These are phyloP conservation scores for Suillus sp. DNA, from an alignment of 768 basidiomycete genomes.

Conservation along the genomic window DNA sequence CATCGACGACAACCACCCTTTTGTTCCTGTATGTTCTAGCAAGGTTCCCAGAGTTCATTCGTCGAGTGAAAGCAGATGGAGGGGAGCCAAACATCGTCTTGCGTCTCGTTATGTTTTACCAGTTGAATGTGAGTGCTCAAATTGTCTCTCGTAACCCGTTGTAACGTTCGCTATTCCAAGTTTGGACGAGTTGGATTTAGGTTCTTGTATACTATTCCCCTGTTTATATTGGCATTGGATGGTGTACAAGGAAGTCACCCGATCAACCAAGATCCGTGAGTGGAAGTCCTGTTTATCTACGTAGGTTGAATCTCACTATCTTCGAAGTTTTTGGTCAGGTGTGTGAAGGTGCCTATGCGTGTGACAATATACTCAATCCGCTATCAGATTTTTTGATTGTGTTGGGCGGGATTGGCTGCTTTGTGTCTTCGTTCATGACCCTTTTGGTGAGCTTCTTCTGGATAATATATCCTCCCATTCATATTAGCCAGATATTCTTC, in stretches of 20 bases:
- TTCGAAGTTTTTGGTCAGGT: constrained; percentile 62
- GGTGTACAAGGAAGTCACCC: constrained; percentile 52
- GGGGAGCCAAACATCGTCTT: constrained; percentile 76
- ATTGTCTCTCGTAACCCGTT: constrained; percentile 9
- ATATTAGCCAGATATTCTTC: constrained; percentile 63
- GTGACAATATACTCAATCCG: constrained; percentile 8
- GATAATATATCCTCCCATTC: background rate
- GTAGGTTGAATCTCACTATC: background rate
- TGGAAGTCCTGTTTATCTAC: constrained; percentile 18
- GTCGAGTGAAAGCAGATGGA: constrained; percentile 69
- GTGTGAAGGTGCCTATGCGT: constrained; percentile 21
- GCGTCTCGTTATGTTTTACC: constrained; percentile 72
- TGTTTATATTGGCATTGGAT: constrained; percentile 69
- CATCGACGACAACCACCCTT: constrained; percentile 66
- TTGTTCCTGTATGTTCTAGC: constrained; percentile 72
- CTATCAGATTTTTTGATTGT: constrained; percentile 66
- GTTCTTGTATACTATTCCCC: constrained; percentile 70
- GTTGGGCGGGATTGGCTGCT: constrained; percentile 72
- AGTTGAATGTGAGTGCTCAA: constrained; percentile 63
- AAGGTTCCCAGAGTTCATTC: constrained; percentile 71
- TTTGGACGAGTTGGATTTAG: constrained; percentile 73
- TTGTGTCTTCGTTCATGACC: constrained; percentile 80
- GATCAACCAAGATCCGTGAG: constrained; percentile 60
- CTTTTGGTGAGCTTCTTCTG: constrained; percentile 57
- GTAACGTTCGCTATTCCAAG: constrained; percentile 36